Conservation (phyloP, 805 yeast species). For the Barnettozyma californica region DNA sequence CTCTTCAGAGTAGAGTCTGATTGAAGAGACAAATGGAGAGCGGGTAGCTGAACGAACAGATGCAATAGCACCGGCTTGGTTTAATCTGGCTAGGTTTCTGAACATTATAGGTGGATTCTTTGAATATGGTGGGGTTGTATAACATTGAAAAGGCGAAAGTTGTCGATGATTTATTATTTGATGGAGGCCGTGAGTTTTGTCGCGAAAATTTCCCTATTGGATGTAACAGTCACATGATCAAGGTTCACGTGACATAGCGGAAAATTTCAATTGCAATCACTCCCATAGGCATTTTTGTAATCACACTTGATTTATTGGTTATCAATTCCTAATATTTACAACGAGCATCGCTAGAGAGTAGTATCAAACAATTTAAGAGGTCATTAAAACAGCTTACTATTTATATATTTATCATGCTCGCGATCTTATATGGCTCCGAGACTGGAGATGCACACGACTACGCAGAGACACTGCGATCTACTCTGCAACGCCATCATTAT, state of each 20-base stretch:
- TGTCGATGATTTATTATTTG: background rate
- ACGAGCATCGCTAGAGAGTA: too few species aligned
- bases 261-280: background rate
- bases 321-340: too few species aligned
- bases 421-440: slow-evolving; percentile 83
- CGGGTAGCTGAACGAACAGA: slow-evolving; percentile 6
- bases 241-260: background rate
- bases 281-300: background rate
- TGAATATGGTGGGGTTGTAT: background rate
- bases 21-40: background rate
- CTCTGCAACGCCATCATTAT: slow-evolving; percentile 49
- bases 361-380: background rate
- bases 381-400: background rate
- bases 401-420: slow-evolving; percentile 14
- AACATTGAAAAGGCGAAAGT: background rate
- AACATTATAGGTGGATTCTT: slow-evolving; percentile 11
- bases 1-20: slow-evolving; percentile 26
- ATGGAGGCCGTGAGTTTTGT: background rate
- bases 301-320: background rate
- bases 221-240: background rate
- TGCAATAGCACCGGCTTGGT: slow-evolving; percentile 3
- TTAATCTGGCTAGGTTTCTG: slow-evolving; percentile 16
- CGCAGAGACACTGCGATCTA: slow-evolving; percentile 57
- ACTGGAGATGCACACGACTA: slow-evolving; percentile 89
- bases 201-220: background rate